These are phyloP conservation scores for Spathaspora arborariae DNA, from an alignment of 805 yeast genomes.

Conservation along the genomic window DNA sequence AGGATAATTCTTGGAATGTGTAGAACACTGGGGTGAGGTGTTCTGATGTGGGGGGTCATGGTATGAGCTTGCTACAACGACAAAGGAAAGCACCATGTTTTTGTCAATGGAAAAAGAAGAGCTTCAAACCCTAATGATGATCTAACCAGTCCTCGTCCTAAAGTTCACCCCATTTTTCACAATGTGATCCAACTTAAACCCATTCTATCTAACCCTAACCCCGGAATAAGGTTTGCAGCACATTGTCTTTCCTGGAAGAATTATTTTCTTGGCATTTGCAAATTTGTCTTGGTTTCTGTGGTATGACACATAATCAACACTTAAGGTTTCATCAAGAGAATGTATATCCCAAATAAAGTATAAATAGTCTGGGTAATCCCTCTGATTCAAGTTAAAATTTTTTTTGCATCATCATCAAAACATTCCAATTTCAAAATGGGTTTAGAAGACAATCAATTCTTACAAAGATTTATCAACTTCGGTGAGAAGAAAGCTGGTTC, in stretches of 20 bases:
- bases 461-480: constrained; percentile 35
- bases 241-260: neutral
- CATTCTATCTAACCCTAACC: too few species aligned
- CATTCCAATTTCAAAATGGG: constrained; percentile 23
- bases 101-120: too few species aligned
- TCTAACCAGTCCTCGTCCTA: too few species aligned
- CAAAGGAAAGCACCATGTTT: too few species aligned
- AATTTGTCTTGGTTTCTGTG: neutral
- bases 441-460: constrained; percentile 31
- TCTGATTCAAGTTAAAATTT: neutral
- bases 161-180: too few species aligned
- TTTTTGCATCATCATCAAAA: neutral
- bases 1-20: too few species aligned
- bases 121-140: too few species aligned
- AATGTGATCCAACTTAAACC: too few species aligned
- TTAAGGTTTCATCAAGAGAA: neutral
- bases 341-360: neutral
- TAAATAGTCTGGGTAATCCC: neutral
- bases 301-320: neutral
- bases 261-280: neutral
- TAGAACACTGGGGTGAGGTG: too few species aligned
- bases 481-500: constrained; percentile 48
- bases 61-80: too few species aligned
- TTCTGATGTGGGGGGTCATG: too few species aligned
- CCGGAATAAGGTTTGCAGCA: too few species aligned